Base-by-base conservation (phyloP, 805 yeast species). In the Candida orba region DNA sequence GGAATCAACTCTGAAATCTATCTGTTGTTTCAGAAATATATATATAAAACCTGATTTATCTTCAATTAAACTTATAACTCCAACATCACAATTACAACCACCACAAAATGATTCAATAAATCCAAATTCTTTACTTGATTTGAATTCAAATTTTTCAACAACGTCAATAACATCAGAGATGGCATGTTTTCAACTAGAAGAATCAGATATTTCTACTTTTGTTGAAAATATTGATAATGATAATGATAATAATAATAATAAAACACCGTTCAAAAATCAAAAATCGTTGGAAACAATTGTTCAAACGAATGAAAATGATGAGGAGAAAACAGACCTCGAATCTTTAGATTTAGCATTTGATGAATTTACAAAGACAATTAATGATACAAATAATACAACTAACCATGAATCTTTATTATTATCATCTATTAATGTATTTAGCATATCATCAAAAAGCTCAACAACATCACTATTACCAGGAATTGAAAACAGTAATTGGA, bases 11-110 rank as follows among this genome's bases (percentile, higher is more conserved):
- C 46, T 60, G 23, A 46, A 61, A 31, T 49, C 52, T 8, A 63
- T 66, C 20, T 72, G 75, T 23, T 62, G 60, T 25, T 75, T 68
- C 52, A 62, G 76, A 40, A 71, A 71, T 46, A 47, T 73, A 44
- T 55, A 60, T 42, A 47, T 52, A n/a, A 50, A 41, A 36, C 44
- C 44, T 7, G 31, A 38, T 17, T 34, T 40, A 35, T 27, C 24
- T 7, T 17, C 30, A 8, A 23, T 23, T 2, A 36, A 34, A 30
- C 34, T 38, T 29, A 8, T 30, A 9, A 33, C 14, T 17, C 36
- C 23, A 34, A 35, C 22, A 24, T 23, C 13, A 9, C 34, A 27
- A 22, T n/a, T 4, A 23, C n/a, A n/a, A n/a, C 12, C 10, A 31
- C 34, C 14, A 31, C 18, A 15, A n/a, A 15, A 15, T 35, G 41